phyloP scores from a whole-genome alignment of 163 green algal genomes.

The Volvox carteri region DNA sequence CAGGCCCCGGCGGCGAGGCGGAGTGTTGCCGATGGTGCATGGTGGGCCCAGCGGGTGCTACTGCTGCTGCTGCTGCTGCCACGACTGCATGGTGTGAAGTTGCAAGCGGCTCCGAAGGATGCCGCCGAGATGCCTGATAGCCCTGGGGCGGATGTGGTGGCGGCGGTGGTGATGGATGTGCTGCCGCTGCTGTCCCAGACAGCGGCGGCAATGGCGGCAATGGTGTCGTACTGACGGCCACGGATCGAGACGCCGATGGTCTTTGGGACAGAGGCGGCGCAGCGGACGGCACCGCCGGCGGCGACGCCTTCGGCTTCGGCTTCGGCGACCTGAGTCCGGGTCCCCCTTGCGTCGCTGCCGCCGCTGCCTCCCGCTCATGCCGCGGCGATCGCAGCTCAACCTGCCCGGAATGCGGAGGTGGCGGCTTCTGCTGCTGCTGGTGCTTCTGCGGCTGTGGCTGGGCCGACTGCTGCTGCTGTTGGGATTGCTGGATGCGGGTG shows the following conservation, averaged over 20 bases:
- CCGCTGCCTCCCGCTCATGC: not conserved
- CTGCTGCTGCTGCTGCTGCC: not conserved
- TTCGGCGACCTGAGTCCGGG: not conserved
- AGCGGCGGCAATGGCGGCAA: too few relatives aligned
- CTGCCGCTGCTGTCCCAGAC: too few relatives aligned
- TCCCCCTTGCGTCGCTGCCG: not conserved
- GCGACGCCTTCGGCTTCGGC: not conserved
- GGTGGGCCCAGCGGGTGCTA: too few relatives aligned
- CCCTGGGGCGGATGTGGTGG: too few relatives aligned
- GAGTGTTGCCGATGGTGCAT: constrained; percentile 14
- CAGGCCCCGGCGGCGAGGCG: not conserved
- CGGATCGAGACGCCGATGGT: not conserved
- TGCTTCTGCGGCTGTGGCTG: not conserved
- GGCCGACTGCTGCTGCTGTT: not conserved
- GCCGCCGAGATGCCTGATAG: not conserved
- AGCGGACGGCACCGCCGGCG: not conserved
- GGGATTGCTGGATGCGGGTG: not conserved
- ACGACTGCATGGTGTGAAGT: not conserved
- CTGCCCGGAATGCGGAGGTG: not conserved
- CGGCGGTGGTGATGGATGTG: too few relatives aligned
- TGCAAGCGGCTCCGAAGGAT: not conserved
- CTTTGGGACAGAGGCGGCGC: not conserved
- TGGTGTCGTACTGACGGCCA: not conserved
- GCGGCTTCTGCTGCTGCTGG: not conserved
- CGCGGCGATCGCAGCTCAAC: not conserved